Base-by-base conservation (phyloP, 73 alveolate genomes). In the Paramecium sonneborni region DNA sequence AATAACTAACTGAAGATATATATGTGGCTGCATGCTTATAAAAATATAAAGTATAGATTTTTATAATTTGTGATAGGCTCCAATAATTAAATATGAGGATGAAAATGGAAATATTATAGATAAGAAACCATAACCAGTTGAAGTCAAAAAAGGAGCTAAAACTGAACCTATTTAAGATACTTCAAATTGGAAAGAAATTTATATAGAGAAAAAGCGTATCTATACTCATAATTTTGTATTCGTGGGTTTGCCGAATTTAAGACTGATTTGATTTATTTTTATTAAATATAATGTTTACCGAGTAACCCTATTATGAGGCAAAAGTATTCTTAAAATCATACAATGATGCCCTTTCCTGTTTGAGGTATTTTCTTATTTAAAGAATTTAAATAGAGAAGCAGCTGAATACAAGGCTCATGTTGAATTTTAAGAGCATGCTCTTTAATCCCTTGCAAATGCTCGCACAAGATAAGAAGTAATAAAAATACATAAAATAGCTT, bases 181-280 rank as follows among this genome's bases (percentile, higher is more conserved):
- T n/a, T 37, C 69, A n/a, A n/a, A 88, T 28, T 88, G 44, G 70
- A 69, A 56, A 14, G 94, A 88, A 88, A 70, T 69, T 26, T 37
- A 88, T 3, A 82, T 70, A 18, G 84, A 76, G 34, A 88, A 70
- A 34, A 88, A 70, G 76, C 70, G 84, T 56, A 30, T 88, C 43
- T 76, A 76, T 41, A 88, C 94, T 43, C 91, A 88, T 43, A 88
- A 88, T 44, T 76, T 88, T 52, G 74, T 88, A 18, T 88, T 88
- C 55, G 79, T 88, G 76, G 94, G 94, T 43, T 55, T 88, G 23
- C 94, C 94, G 9, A 88, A 69, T 43, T 44, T 88, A 24, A 88
- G 94, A 70, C 67, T 88, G 57, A 69, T 82, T 62, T 88, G 94
- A 88, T 23, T n/a, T 62, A 76, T 82, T 52, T 52, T 52, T 28